These are phyloP conservation scores for Gossypium longicalyx DNA, from an alignment of 345 rosid genomes.

Conservation along the genomic window DNA sequence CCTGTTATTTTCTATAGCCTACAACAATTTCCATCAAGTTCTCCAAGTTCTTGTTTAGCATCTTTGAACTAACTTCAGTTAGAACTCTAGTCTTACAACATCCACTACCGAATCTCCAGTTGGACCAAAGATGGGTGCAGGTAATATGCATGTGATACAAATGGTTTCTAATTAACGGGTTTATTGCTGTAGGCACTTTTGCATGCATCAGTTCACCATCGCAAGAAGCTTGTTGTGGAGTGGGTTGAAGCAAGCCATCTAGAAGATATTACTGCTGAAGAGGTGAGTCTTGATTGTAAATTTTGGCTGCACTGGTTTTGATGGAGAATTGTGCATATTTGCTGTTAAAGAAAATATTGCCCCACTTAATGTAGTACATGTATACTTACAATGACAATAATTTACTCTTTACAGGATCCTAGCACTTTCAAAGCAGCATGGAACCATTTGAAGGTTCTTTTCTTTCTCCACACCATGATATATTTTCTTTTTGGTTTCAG, in stretches of 20 bases:
- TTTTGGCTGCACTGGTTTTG: neutral
- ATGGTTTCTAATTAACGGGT: conserved; percentile 6
- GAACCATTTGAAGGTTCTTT: conserved; percentile 56
- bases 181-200: conserved; percentile 55
- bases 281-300: conserved; percentile 31
- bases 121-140: neutral
- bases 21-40: neutral
- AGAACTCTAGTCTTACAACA: neutral
- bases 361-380: neutral
- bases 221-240: conserved; percentile 55
- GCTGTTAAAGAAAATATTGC: neutral
- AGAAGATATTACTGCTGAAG: conserved; percentile 53
- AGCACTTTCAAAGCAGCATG: conserved; percentile 57
- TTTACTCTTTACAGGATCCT: conserved; percentile 44
- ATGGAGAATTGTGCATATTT: conserved; percentile 7
- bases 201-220: conserved; percentile 81
- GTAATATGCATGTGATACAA: neutral
- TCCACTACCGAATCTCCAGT: neutral
- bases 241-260: conserved; percentile 86
- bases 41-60: neutral
- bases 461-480: neutral
- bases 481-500: neutral
- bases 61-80: neutral
- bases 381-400: conserved; percentile 13
- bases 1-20: neutral